These are phyloP conservation scores for Entonaema liquescens DNA, from an alignment of 495 filamentous ascomycete genomes.

Conservation along the genomic window DNA sequence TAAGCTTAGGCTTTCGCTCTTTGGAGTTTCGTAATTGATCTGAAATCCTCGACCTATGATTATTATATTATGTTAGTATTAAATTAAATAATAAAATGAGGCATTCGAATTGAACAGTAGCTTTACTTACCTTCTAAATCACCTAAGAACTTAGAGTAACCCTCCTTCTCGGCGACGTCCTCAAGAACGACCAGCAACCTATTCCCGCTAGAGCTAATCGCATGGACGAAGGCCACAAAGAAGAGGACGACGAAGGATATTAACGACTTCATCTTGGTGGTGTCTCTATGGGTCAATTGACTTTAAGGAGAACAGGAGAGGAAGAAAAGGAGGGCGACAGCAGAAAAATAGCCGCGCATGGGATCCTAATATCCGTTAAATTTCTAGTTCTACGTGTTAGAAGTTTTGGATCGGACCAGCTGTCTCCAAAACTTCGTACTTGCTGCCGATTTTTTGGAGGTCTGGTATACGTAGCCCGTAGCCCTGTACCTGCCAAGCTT, in stretches of 20 bases:
- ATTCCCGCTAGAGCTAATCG: slow-evolving; percentile 80
- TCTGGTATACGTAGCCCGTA: slow-evolving; percentile 50
- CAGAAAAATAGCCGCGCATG: slow-evolving; percentile 43
- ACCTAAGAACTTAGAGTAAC: slow-evolving; percentile 81
- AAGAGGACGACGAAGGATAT: slow-evolving; percentile 72
- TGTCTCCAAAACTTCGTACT: slow-evolving; percentile 16
- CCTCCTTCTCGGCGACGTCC: slow-evolving; percentile 76
- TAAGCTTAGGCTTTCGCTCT: slow-evolving; percentile 80
- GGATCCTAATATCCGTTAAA: slow-evolving; percentile 23
- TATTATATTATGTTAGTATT: slow-evolving; percentile 37
- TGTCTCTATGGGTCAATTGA: slow-evolving; percentile 47
- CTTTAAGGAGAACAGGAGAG: slow-evolving; percentile 40
- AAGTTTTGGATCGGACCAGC: slow-evolving; percentile 16
- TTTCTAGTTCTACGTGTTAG: not conserved
- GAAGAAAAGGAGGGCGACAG: slow-evolving; percentile 42
- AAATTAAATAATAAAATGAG: not conserved
- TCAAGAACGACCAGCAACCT: slow-evolving; percentile 88
- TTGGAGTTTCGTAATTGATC: slow-evolving; percentile 82
- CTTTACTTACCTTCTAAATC: slow-evolving; percentile 77
- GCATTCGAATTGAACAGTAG: not conserved
- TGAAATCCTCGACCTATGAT: slow-evolving; percentile 80
- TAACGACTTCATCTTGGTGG: slow-evolving; percentile 74
- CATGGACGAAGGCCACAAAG: slow-evolving; percentile 71
- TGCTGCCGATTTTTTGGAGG: slow-evolving; percentile 26
- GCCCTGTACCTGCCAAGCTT: slow-evolving; percentile 47